phyloP scores from a whole-genome alignment of 495 filamentous ascomycete genomes.

The Evernia prunastri region DNA sequence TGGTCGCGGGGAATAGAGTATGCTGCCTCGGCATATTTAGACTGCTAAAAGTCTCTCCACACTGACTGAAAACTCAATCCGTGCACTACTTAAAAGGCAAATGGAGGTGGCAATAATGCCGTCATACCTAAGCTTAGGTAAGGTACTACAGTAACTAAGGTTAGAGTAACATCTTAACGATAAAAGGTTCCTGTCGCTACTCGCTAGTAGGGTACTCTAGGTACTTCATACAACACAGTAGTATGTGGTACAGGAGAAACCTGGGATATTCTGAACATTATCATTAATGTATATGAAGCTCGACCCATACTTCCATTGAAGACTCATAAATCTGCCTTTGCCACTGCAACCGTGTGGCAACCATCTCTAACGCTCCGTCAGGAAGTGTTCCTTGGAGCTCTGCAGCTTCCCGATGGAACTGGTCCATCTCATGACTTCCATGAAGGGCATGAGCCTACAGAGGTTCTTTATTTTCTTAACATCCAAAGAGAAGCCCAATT shows the following conservation, averaged over 20 bases:
- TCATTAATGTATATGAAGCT: no score
- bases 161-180: no score
- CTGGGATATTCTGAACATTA: no score
- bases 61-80: neutral
- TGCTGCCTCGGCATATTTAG: neutral
- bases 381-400: neutral
- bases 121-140: no score
- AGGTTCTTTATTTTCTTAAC: neutral
- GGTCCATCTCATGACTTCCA: neutral
- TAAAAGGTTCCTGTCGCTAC: neutral
- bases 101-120: neutral
- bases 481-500: neutral
- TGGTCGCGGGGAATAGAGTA: neutral
- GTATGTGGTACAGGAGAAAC: no score
- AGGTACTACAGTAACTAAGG: no score
- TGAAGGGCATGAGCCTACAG: neutral
- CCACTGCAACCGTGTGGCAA: neutral
- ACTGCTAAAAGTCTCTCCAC: neutral
- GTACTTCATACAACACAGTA: no score
- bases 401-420: neutral
- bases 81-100: neutral
- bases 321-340: neutral
- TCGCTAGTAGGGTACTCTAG: no score
- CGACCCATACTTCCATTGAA: neutral
- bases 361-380: neutral